These are phyloP conservation scores for Phytopythium ostracodes DNA, from an alignment of 352 stramenopile species.

Conservation along the genomic window DNA sequence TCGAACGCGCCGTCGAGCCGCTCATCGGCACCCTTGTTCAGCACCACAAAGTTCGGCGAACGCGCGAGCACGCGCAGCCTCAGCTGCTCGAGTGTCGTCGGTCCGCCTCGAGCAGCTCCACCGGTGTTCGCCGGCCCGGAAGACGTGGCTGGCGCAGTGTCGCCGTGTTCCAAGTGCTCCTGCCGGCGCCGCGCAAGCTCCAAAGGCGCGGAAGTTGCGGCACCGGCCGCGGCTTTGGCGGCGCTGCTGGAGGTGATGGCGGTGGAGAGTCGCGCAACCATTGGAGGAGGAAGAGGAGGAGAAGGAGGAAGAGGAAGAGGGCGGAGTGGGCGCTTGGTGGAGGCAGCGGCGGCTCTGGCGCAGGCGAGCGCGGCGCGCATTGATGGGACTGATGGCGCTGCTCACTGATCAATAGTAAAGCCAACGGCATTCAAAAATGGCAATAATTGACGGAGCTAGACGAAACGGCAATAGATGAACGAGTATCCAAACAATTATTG, in stretches of 20 bases:
- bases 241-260: too few species aligned
- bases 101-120: constrained; percentile 34
- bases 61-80: constrained; percentile 47
- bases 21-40: constrained; percentile 81
- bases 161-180: constrained; percentile 33
- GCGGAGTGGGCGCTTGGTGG: not conserved
- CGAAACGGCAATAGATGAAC: too few species aligned
- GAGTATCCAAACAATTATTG: too few species aligned
- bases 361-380: not conserved
- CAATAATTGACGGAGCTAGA: too few species aligned
- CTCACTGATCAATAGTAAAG: not conserved
- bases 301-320: not conserved
- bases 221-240: not conserved
- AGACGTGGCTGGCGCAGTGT: not conserved
- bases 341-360: not conserved
- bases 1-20: constrained; percentile 86
- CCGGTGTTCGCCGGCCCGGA: not conserved
- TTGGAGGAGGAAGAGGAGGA: not conserved
- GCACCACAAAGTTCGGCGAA: constrained; percentile 56
- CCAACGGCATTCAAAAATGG: too few species aligned
- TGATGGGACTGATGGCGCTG: not conserved
- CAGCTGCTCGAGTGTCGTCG: constrained; percentile 45
- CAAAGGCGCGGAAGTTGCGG: not conserved
- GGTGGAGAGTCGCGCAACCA: not conserved
- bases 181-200: constrained; percentile 39